Conservation (phyloP, 2,329 filamentous ascomycete species). For the Neodidymelliopsis sp. region DNA sequence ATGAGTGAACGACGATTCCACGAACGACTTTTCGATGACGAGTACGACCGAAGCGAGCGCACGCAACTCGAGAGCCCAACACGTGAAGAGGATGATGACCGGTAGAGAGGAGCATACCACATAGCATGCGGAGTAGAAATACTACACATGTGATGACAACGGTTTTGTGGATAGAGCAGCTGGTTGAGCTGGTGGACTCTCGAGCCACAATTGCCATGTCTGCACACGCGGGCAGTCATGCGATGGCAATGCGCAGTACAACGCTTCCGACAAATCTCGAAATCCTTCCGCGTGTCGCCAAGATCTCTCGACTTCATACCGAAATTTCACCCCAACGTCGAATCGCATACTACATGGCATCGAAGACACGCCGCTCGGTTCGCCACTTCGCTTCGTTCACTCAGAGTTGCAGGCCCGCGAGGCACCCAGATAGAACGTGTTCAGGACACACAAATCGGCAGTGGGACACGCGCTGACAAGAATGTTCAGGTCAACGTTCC, state of each 20-base stretch:
- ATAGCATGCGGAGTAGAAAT: not conserved
- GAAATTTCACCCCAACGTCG: not conserved
- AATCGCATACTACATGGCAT: not conserved
- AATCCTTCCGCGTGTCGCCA: no score
- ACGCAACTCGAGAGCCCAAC: slow-evolving; percentile 13
- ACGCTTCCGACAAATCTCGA: not conserved
- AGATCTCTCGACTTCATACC: not conserved
- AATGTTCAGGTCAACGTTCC: slow-evolving; percentile 87
- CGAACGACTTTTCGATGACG: slow-evolving; percentile 29
- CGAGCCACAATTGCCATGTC: not conserved
- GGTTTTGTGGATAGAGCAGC: not conserved
- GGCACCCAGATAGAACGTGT: slow-evolving; percentile 16
- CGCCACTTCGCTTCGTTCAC: slow-evolving; percentile 17
- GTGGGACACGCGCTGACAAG: slow-evolving; percentile 27
- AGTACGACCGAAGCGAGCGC: slow-evolving; percentile 25
- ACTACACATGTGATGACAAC: not conserved
- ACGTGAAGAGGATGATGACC: slow-evolving; percentile 2
- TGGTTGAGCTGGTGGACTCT: not conserved
- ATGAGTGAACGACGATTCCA: slow-evolving; percentile 33
- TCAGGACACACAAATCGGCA: slow-evolving; percentile 5
- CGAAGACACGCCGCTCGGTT: not conserved
- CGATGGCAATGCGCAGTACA: not conserved
- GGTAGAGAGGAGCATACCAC: not conserved
- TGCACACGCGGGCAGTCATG: not conserved
- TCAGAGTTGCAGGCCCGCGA: slow-evolving; percentile 20